These are phyloP conservation scores for Pigoraptor vietnamica DNA, from an alignment of 78 protist species.

Conservation along the genomic window DNA sequence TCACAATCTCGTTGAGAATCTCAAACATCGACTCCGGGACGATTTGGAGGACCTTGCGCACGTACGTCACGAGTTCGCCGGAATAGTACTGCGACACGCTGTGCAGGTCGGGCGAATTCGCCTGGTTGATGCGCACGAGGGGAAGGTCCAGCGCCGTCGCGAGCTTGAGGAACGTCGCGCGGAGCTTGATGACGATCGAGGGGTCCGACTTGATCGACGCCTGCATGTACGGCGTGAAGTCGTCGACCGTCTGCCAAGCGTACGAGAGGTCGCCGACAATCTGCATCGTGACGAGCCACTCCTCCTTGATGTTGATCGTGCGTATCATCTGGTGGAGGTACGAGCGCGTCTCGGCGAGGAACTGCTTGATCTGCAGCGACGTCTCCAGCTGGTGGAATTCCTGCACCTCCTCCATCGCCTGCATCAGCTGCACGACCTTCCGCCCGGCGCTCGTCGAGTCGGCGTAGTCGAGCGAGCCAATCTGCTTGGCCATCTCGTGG, in stretches of 20 bases:
- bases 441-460: slow-evolving; percentile 80
- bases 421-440: slow-evolving; percentile 78
- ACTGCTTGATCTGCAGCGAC: slow-evolving; percentile 76
- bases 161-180: slow-evolving; percentile 91
- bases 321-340: slow-evolving; percentile 79
- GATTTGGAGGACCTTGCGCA: slow-evolving; percentile 76
- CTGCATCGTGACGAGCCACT: slow-evolving; percentile 34
- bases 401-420: slow-evolving; percentile 89
- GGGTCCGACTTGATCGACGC: slow-evolving; percentile 38
- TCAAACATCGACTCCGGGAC: slow-evolving; percentile 84
- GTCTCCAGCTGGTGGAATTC: slow-evolving; percentile 85
- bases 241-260: slow-evolving; percentile 80
- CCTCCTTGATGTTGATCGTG: slow-evolving; percentile 64
- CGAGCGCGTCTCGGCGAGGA: slow-evolving; percentile 70
- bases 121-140: slow-evolving; percentile 83
- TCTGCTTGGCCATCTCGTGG: slow-evolving; percentile 49
- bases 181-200: slow-evolving; percentile 70
- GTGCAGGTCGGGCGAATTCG: slow-evolving; percentile 70
- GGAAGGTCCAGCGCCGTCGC: slow-evolving; percentile 89
- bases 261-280: slow-evolving; percentile 85
- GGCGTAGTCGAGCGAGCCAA: slow-evolving; percentile 55
- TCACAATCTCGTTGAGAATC: slow-evolving; percentile 65
- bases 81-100: slow-evolving; percentile 89
- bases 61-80: slow-evolving; percentile 27
- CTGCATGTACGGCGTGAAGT: slow-evolving; percentile 4